Evolutionary conservation across 1,139 yeast species (phyloP).

Genomic region (Magnusiomyces magnusii): DNA sequence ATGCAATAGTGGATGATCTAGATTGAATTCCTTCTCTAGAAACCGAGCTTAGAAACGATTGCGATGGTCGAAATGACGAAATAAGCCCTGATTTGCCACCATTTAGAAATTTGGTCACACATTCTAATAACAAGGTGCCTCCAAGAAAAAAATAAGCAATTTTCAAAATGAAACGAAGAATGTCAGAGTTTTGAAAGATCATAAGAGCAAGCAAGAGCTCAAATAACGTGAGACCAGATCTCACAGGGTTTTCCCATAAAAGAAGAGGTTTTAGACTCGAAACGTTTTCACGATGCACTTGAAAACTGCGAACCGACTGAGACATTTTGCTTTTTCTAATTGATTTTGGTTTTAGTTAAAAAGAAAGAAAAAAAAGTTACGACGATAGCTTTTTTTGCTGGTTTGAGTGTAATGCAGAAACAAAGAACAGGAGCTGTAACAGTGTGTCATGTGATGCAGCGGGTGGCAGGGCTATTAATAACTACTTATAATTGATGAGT

Average conservation of each 20-base stretch:
- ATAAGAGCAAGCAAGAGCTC: slow-evolving; percentile 51
- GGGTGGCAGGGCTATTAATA: no score
- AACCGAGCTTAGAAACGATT: slow-evolving; percentile 25
- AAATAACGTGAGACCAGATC: slow-evolving; percentile 73
- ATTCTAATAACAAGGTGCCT: slow-evolving; percentile 29
- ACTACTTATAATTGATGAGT: no score
- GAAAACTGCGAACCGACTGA: slow-evolving; percentile 14
- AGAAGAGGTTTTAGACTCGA: slow-evolving; percentile 34
- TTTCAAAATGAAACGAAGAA: slow-evolving; percentile 61
- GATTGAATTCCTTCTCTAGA: slow-evolving; percentile 30
- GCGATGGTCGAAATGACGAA: slow-evolving; percentile 31
- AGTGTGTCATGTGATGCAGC: no score
- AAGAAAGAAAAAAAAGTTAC: not conserved
- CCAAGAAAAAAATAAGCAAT: slow-evolving; percentile 34
- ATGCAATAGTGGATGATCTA: slow-evolving; percentile 28
- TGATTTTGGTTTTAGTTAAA: not conserved
- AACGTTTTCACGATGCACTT: slow-evolving; percentile 11
- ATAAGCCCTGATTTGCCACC: slow-evolving; percentile 32
- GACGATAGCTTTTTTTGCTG: no score
- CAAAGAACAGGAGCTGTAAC: no score
- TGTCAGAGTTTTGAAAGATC: slow-evolving; percentile 60
- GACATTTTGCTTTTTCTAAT: no score
- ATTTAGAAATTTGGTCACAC: slow-evolving; percentile 30
- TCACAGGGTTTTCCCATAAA: slow-evolving; percentile 77
- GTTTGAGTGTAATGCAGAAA: no score